Evolutionary conservation across 257 asterid species (phyloP), one percentile per base, ranked within the genome.

Genomic region (Echium plantagineum): DNA sequence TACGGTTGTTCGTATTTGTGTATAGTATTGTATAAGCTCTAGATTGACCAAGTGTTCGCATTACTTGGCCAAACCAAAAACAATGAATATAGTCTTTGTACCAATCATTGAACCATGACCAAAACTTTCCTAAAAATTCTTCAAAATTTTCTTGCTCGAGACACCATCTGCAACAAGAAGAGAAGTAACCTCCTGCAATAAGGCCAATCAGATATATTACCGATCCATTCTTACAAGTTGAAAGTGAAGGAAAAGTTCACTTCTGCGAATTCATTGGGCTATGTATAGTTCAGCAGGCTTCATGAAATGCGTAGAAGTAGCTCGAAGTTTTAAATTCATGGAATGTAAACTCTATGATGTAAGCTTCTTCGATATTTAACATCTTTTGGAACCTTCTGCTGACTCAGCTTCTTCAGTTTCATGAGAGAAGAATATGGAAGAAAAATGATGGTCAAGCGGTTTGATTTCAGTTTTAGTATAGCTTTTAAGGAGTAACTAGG

Each of bases 121-220:
- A 42, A 42, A 42, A 42, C 35, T 22, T 31, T 24, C 60, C 46
- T 56, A 83, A 64, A 77, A 77, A 71, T 87, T 87, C 86, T 80
- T 90, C 75, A 90, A 78, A 60, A 87, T 83, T 77, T 75, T 85
- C 49, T 82, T 84, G 4, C 66, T 66, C 51, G 84, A 76, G 42
- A 87, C 90, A 68, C 94, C 94, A 64, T 82, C 95, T 15, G 85
- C 79, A 54, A 83, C 80, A 64, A 91, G 96, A 71, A 87, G 72
- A 46, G 95, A 82, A 53, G 85, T 85, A 47, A 91, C 85, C 70
- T 91, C 96, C 96, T 91, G 93, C 75, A 72, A 74, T 68, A 60
- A 67, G 54, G 65, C 38, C 15, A 35, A 9, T 59, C 35, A 38
- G 53, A 20, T 16, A n/a, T 31, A n/a, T 31, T 63, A 28, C 5